Conservation (phyloP, 2,329 filamentous ascomycete genomes). For the Xylariaceae sp. region DNA sequence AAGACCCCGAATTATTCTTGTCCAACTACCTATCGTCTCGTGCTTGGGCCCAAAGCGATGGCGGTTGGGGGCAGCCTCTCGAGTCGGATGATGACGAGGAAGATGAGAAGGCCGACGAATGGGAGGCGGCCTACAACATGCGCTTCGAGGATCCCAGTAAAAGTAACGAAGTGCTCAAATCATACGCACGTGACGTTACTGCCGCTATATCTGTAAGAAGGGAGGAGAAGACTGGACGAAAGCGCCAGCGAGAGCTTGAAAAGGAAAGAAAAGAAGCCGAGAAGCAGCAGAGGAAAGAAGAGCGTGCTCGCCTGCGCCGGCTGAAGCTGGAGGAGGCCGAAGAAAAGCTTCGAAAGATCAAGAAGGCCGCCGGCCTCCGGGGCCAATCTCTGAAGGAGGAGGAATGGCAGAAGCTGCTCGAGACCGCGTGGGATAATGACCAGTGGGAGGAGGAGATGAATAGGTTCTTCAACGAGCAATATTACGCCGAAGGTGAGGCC, state of each 20-base stretch:
- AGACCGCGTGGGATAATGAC: slow-evolving; percentile 82
- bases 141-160: slow-evolving; percentile 89
- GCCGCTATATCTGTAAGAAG: slow-evolving; percentile 78
- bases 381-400: slow-evolving; percentile 64
- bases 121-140: slow-evolving; percentile 91
- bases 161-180: slow-evolving; percentile 80
- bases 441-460: slow-evolving; percentile 90
- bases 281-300: slow-evolving; percentile 68
- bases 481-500: slow-evolving; percentile 69
- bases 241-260: slow-evolving; percentile 74
- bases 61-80: slow-evolving; percentile 68
- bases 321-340: slow-evolving; percentile 89
- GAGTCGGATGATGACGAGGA: slow-evolving; percentile 84
- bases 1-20: slow-evolving; percentile 87
- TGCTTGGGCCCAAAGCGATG: slow-evolving; percentile 73
- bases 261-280: slow-evolving; percentile 71
- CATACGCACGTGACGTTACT: slow-evolving; percentile 82
- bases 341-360: slow-evolving; percentile 79
- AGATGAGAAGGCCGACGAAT: slow-evolving; percentile 70
- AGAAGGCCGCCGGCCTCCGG: slow-evolving; percentile 75
- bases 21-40: slow-evolving; percentile 91
- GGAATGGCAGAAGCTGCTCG: slow-evolving; percentile 78
- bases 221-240: slow-evolving; percentile 71
- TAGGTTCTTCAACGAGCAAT: slow-evolving; percentile 80
- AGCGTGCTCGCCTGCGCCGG: slow-evolving; percentile 77